Conservation (phyloP, 768 basidiomycete species). For the Naganishia onofrii region DNA sequence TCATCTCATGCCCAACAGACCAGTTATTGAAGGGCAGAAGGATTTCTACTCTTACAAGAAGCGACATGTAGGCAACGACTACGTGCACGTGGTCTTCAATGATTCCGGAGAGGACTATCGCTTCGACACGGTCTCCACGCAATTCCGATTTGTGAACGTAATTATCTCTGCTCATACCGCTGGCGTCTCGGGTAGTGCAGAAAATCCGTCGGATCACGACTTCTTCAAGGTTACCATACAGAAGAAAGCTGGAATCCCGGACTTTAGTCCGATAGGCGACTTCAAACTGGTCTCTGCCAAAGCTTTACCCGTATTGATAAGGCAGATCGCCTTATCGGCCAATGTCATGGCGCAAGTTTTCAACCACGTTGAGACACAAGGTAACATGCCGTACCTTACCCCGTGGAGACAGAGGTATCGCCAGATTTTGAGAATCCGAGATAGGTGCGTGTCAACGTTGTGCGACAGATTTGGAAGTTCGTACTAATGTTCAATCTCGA, state of each 20-base stretch:
- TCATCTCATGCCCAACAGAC: slow-evolving; percentile 85
- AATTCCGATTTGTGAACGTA: slow-evolving; percentile 97
- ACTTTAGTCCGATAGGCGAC: slow-evolving; percentile 85
- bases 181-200: slow-evolving; percentile 54
- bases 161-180: slow-evolving; percentile 73
- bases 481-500: neutral
- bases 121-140: slow-evolving; percentile 86
- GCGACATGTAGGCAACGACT: slow-evolving; percentile 93
- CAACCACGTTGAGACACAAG: slow-evolving; percentile 66
- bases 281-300: slow-evolving; percentile 92
- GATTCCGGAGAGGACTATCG: slow-evolving; percentile 80
- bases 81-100: slow-evolving; percentile 94
- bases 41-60: slow-evolving; percentile 83
- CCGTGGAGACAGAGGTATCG: slow-evolving; percentile 83
- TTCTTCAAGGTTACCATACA: slow-evolving; percentile 95
- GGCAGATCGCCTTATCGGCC: slow-evolving; percentile 79
- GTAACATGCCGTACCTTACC: slow-evolving; percentile 72
- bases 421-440: slow-evolving; percentile 65
- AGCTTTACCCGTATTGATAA: slow-evolving; percentile 77
- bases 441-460: slow-evolving; percentile 3
- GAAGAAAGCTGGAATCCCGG: slow-evolving; percentile 81
- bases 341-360: slow-evolving; percentile 90
- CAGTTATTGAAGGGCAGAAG: slow-evolving; percentile 51
- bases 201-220: slow-evolving; percentile 71
- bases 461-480: neutral